Evolutionary conservation across 345 rosid genomes (phyloP).

Genomic region (Bruguiera gymnorhiza): DNA sequence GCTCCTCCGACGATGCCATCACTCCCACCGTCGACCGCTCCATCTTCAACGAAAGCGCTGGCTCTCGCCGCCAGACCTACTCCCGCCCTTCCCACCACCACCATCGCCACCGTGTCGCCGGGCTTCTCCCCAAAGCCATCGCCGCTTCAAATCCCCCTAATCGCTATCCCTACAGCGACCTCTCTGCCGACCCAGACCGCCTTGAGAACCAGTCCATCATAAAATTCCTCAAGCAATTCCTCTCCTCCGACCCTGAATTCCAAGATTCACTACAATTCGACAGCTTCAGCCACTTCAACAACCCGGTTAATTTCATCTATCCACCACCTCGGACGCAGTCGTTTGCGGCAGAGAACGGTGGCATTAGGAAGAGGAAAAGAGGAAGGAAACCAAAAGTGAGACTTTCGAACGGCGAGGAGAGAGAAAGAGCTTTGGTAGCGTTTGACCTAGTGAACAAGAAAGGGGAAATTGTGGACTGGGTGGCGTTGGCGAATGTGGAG

Average conservation of each 20-base stretch:
- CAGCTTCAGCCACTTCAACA: conserved; percentile 16
- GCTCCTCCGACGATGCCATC: conserved; percentile 25
- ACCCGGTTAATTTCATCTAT: conserved; percentile 16
- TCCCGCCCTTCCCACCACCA: conserved; percentile 49
- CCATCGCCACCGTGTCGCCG: conserved; percentile 61
- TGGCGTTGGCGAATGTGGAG: conserved; percentile 34
- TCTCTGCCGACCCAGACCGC: conserved; percentile 36
- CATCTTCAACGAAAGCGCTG: conserved; percentile 64
- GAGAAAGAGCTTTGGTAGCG: conserved; percentile 17
- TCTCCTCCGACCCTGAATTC: conserved; percentile 34
- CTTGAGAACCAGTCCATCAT: conserved; percentile 51
- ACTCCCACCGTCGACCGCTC: conserved; percentile 53
- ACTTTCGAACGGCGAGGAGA: conserved; percentile 21
- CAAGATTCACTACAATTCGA: conserved; percentile 26
- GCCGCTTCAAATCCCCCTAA: conserved; percentile 17
- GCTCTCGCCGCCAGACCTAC: conserved; percentile 71
- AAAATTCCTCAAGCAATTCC: conserved; percentile 40
- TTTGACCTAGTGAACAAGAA: conserved; percentile 46
- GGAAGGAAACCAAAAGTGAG: conserved; percentile 48
- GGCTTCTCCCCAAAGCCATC: conserved; percentile 33
- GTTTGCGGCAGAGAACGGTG: conserved; percentile 1
- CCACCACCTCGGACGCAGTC: conserved; percentile 18
- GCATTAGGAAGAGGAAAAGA: conserved; percentile 54
- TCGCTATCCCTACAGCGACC: not conserved
- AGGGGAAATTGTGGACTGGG: conserved; percentile 48